Evolutionary conservation across 2,329 filamentous ascomycete species (phyloP).

Genomic region (Didymosphaeria variabile): DNA sequence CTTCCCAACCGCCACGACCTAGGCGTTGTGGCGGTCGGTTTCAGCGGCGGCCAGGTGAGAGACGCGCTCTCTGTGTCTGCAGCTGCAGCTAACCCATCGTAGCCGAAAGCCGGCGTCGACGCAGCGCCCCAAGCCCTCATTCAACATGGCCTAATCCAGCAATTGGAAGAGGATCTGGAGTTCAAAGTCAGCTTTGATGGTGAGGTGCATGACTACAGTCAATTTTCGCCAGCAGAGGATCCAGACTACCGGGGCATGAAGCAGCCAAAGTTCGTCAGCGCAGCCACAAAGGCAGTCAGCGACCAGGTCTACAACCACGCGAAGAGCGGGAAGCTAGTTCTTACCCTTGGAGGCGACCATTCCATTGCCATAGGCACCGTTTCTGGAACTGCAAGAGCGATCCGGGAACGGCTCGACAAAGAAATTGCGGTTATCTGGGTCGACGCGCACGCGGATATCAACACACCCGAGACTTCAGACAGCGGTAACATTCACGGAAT

Average conservation of each 20-base stretch:
- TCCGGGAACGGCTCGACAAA: constrained; percentile 79
- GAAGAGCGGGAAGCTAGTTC: constrained; percentile 80
- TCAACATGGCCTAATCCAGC: constrained; percentile 82
- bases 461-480: constrained; percentile 87
- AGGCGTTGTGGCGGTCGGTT: constrained; percentile 92
- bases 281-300: constrained; percentile 81
- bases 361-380: constrained; percentile 95
- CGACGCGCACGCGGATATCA: constrained; percentile 97
- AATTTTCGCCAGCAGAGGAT: constrained; percentile 75
- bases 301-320: constrained; percentile 90
- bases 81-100: constrained; percentile 22
- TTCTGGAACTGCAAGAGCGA: constrained; percentile 84
- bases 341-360: constrained; percentile 96
- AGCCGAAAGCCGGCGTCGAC: constrained; percentile 93
- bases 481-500: constrained; percentile 98
- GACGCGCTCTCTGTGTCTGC: constrained; percentile 18
- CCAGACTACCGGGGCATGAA: constrained; percentile 92
- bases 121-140: constrained; percentile 89
- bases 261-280: constrained; percentile 85
- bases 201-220: constrained; percentile 81
- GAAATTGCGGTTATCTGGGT: constrained; percentile 99
- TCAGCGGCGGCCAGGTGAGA: constrained; percentile 91
- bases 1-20: constrained; percentile 81
- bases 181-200: constrained; percentile 89
- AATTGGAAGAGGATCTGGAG: constrained; percentile 84